These are phyloP conservation scores for Hypoxylon sp. DNA, from an alignment of 2,329 filamentous ascomycete species.

Conservation along the genomic window DNA sequence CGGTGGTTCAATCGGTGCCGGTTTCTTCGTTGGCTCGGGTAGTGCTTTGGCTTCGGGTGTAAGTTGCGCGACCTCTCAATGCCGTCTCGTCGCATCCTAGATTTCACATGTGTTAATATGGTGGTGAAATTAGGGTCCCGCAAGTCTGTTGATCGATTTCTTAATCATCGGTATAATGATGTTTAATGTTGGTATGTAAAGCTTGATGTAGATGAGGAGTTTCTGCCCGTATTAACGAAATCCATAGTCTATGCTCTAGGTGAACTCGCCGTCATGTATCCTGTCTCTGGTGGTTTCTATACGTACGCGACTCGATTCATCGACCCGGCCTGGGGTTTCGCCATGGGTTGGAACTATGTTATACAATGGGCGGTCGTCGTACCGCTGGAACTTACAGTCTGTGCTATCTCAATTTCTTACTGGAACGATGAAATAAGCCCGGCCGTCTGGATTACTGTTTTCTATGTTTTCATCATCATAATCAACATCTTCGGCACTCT, in stretches of 20 bases:
- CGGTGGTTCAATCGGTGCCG: conserved; percentile 66
- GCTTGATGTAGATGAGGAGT: no score
- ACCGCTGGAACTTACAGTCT: conserved; percentile 59
- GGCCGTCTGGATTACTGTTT: conserved; percentile 65
- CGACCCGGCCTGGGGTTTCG: conserved; percentile 58
- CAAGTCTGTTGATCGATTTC: conserved; percentile 58
- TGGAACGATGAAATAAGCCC: conserved; percentile 57
- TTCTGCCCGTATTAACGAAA: background rate
- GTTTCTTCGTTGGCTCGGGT: conserved; percentile 69
- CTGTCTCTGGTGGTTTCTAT: conserved; percentile 61
- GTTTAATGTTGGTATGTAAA: conserved; percentile 59
- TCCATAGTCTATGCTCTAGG: conserved; percentile 62
- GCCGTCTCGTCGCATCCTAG: background rate
- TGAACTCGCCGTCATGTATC: conserved; percentile 60
- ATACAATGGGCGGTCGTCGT: conserved; percentile 59
- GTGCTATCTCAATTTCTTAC: conserved; percentile 57
- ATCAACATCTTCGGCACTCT: conserved; percentile 66
- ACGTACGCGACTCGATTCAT: conserved; percentile 60
- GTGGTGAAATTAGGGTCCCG: conserved; percentile 49
- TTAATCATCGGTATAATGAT: conserved; percentile 67
- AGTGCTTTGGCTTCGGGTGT: conserved; percentile 58
- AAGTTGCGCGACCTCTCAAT: conserved; percentile 34
- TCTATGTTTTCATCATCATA: conserved; percentile 59
- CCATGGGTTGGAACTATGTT: conserved; percentile 56
- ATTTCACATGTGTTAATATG: conserved; percentile 8